Percentiles rank a stretch among this genome's conserved stretches.
Conservation (phyloP, 768 basidiomycete genomes). For the Calocybe cyanea region DNA sequence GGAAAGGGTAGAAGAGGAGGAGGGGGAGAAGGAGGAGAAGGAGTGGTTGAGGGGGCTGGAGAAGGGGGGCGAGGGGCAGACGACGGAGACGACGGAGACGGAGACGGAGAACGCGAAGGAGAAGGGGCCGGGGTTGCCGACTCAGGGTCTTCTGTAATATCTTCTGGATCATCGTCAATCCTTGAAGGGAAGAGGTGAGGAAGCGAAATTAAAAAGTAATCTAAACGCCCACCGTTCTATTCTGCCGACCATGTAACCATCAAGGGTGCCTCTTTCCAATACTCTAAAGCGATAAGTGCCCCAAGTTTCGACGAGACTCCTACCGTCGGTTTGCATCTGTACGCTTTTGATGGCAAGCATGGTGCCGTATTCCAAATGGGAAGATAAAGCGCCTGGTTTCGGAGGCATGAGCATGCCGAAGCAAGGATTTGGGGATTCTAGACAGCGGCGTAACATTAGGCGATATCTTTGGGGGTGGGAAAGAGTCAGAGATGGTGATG, state of each 20-base stretch:
- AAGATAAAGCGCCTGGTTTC: slow-evolving; percentile 30
- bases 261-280: slow-evolving; percentile 75
- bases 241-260: slow-evolving; percentile 87
- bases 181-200: slow-evolving; percentile 7
- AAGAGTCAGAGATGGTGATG: slow-evolving; percentile 1
- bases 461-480: slow-evolving; percentile 55
- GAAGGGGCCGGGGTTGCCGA: slow-evolving; percentile 8
- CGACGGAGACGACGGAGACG: slow-evolving; percentile 3
- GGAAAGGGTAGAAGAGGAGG: slow-evolving; percentile 14
- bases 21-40: slow-evolving; percentile 2
- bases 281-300: slow-evolving; percentile 75
- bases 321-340: slow-evolving; percentile 84
- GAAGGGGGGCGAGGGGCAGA: slow-evolving; percentile 7
- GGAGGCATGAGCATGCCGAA: slow-evolving; percentile 93
- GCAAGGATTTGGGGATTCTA: slow-evolving; percentile 67
- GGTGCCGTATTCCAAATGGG: slow-evolving; percentile 77
- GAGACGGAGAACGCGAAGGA: slow-evolving; percentile 7
- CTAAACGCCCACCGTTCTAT: slow-evolving; percentile 51
- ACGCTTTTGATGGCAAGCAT: slow-evolving; percentile 88
- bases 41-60: neutral
- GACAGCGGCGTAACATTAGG: slow-evolving; percentile 94
- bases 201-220: neutral
- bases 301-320: slow-evolving; percentile 76
- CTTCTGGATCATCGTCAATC: slow-evolving; percentile 29
- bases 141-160: slow-evolving; percentile 27